Evolutionary conservation across 2,329 filamentous ascomycete species (phyloP), one percentile per base, ranked within the genome.

Genomic region (Tolypocladium album): DNA sequence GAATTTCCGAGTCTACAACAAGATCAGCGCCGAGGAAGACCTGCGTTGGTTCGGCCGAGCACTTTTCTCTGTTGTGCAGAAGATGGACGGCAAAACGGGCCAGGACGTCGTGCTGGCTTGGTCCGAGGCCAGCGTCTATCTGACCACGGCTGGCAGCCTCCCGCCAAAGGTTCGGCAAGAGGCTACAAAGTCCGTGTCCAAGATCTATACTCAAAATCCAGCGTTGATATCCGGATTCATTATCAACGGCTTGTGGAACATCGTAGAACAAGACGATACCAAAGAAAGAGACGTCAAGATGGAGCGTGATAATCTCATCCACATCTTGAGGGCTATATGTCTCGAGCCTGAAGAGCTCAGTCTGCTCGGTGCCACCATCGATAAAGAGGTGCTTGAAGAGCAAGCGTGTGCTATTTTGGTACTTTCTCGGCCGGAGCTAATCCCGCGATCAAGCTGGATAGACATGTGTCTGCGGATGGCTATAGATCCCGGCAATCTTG

Each of bases 381-480:
- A 80, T 43, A 70, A 76, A 59, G 74, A 80, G 27, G 67, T 77
- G 17, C 70, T 92, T 11, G 84, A 89, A 65, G 73, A 76, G 31
- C 91, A 96, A 70, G 85, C 96, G 66, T 84, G 92, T 64, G 83
- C 84, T 7, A 76, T 97, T 4, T 77, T 96, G 22, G 86, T 96
- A 22, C 78, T 99, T 34, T 88, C 89, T 60, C 88, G 90, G 31
- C 80, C 86, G 24, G 87, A 92, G 61, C 76, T 99, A 42, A 82
- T 97, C 61, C 88, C 91, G 0, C 83, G 84, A 61, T 81, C 86
- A 24, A 89, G 84, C 62, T 99, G 95, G 95, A 97, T 99, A 68
- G 88, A 94, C 50, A 76, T 92, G 3, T 96, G 90, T 68, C 80
- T 97, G 59, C 85, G 85, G 62, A 87, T 89, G 64, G 88, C 87